A percentile compares a stretch with the other conserved stretches of the same genome.
phyloP scores from a whole-genome alignment of 108 stramenopile species.

The Pseudonitzschia delicatissima region DNA sequence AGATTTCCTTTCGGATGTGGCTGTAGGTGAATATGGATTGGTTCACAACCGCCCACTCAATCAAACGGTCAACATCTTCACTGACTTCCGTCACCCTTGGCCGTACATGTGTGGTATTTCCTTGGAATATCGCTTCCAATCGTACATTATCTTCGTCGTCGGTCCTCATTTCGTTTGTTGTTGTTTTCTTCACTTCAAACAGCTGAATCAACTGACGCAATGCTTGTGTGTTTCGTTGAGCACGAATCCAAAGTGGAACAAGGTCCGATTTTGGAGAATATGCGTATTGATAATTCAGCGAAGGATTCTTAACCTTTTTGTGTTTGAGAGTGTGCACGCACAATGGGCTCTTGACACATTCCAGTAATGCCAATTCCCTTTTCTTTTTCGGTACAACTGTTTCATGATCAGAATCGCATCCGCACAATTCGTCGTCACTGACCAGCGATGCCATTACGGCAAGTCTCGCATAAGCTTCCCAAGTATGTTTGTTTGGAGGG shows the following conservation, averaged over 20 bases:
- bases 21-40: constrained; percentile 35
- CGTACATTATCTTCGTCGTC: background rate
- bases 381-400: background rate
- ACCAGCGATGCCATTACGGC: constrained; percentile 28
- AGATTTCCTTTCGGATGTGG: constrained; percentile 16
- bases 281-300: constrained; percentile 8
- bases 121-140: constrained; percentile 24
- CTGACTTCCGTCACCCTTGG: constrained; percentile 9
- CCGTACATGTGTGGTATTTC: constrained; percentile 29
- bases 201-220: constrained; percentile 36
- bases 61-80: constrained; percentile 25
- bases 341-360: constrained; percentile 14
- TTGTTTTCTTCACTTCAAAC: constrained; percentile 22
- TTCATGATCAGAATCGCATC: background rate
- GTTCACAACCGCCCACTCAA: constrained; percentile 47
- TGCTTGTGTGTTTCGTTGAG: constrained; percentile 43
- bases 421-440: background rate
- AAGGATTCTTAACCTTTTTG: background rate
- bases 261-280: constrained; percentile 28
- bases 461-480: constrained; percentile 40
- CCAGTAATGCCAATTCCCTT: background rate
- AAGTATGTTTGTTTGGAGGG: constrained; percentile 43
- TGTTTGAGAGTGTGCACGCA: constrained; percentile 9
- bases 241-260: constrained; percentile 50
- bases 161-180: background rate